Percentiles rank a stretch among this genome's conserved stretches.
Conservation (phyloP, 2,329 filamentous ascomycete species). For the Hypoxylon sp. region DNA sequence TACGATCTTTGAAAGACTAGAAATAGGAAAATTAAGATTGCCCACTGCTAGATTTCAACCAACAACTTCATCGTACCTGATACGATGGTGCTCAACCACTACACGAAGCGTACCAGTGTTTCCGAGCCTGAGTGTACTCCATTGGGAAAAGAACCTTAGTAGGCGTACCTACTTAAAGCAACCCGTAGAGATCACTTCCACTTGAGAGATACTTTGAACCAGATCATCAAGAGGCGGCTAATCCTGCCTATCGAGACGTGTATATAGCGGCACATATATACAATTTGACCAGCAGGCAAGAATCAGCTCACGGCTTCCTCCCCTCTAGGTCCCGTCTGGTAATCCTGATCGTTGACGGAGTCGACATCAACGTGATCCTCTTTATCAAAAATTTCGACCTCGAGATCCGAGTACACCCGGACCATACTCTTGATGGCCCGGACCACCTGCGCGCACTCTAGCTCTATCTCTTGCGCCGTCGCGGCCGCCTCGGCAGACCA, state of each 20-base stretch:
- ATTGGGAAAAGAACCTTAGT: too few relatives aligned
- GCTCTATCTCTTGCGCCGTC: slow-evolving; percentile 54
- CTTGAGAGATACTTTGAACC: too few relatives aligned
- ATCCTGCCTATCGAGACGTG: too few relatives aligned
- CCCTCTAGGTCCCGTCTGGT: neutral
- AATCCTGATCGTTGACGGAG: slow-evolving; percentile 11
- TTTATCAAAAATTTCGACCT: slow-evolving; percentile 44
- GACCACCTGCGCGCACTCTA: slow-evolving; percentile 50
- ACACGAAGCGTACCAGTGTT: too few relatives aligned
- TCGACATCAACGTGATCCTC: slow-evolving; percentile 28
- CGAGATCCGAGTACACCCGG: slow-evolving; percentile 44
- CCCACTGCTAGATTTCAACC: too few relatives aligned
- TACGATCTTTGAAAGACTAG: too few relatives aligned
- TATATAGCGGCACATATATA: slow-evolving; percentile 25
- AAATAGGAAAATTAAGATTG: too few relatives aligned
- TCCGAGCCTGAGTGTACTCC: too few relatives aligned
- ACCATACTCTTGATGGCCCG: slow-evolving; percentile 51
- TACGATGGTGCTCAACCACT: too few relatives aligned
- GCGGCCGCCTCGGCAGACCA: slow-evolving; percentile 62
- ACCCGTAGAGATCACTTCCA: neutral
- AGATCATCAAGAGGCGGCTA: too few relatives aligned
- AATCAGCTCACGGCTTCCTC: slow-evolving; percentile 9
- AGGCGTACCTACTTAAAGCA: too few relatives aligned
- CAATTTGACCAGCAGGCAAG: slow-evolving; percentile 9
- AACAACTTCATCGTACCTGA: too few relatives aligned